Conservation (phyloP, 345 rosid genomes). For the Microthlaspi erraticum region DNA sequence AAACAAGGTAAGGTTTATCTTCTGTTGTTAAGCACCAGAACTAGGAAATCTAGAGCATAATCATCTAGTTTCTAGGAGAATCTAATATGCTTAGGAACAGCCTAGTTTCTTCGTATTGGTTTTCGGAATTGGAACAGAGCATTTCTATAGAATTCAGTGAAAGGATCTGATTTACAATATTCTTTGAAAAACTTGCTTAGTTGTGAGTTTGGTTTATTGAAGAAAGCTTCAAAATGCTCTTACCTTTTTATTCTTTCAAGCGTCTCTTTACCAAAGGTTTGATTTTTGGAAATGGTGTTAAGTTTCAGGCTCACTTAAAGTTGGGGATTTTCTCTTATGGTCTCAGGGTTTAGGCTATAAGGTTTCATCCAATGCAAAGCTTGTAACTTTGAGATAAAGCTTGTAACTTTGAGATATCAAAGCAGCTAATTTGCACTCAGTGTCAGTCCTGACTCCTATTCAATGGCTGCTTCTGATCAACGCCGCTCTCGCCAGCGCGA, state of each 20-base stretch:
- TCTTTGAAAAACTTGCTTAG: neutral
- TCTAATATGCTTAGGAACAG: neutral
- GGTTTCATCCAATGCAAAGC: conserved; percentile 35
- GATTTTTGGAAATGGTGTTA: conserved; percentile 8
- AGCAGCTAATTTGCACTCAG: neutral
- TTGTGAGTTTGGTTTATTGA: neutral
- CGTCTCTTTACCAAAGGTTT: neutral
- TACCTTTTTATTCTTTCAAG: neutral
- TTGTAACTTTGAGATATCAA: conserved; percentile 16
- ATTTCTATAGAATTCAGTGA: neutral
- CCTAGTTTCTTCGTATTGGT: neutral
- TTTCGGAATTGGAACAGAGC: neutral
- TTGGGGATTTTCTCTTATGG: neutral
- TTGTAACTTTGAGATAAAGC: conserved; percentile 35
- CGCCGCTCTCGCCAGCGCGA: conserved; percentile 18
- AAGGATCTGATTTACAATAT: neutral
- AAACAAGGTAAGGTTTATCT: conserved; percentile 17
- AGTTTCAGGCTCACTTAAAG: neutral
- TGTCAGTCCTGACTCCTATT: neutral
- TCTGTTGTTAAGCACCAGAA: conserved; percentile 17
- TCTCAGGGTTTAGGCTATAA: neutral
- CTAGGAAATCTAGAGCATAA: neutral
- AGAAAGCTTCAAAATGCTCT: neutral
- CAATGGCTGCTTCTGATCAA: conserved; percentile 47
- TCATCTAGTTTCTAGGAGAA: neutral